Evolutionary conservation across 1,284 basidiomycete genomes (phyloP).

Genomic region (Pseudozyma sp.): DNA sequence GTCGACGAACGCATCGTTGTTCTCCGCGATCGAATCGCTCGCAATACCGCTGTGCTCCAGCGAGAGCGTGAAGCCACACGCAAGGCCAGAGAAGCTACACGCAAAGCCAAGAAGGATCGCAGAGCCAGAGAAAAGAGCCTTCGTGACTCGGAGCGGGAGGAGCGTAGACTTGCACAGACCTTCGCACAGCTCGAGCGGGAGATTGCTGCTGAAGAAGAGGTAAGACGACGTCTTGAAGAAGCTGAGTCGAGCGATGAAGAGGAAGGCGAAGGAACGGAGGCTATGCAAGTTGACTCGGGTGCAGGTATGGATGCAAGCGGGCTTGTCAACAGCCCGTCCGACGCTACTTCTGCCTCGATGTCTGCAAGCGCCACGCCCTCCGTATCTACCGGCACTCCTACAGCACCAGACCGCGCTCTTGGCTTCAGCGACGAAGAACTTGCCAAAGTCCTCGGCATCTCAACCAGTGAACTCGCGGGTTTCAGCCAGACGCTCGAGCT

Average conservation of each 20-base stretch:
- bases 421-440: constrained; percentile 46
- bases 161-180: constrained; percentile 28
- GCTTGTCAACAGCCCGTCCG: constrained; percentile 12
- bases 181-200: constrained; percentile 36
- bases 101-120: constrained; percentile 40
- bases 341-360: constrained; percentile 4
- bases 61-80: constrained; percentile 44
- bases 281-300: background rate
- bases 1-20: constrained; percentile 46
- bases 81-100: constrained; percentile 34
- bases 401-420: constrained; percentile 17
- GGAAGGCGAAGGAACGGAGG: background rate
- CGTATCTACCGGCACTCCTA: constrained; percentile 8
- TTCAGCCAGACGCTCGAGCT: constrained; percentile 45
- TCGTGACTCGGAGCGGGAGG: constrained; percentile 35
- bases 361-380: constrained; percentile 21
- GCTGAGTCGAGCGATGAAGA: constrained; percentile 28
- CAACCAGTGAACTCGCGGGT: constrained; percentile 36
- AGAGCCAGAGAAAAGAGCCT: constrained; percentile 36
- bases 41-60: constrained; percentile 26
- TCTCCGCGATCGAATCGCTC: constrained; percentile 43
- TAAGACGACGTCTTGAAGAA: constrained; percentile 29
- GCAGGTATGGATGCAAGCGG: background rate
- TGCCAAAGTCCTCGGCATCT: constrained; percentile 48
- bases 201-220: constrained; percentile 42